These are phyloP conservation scores for Puccinia coronata DNA, from an alignment of 1,284 basidiomycete genomes.

Conservation along the genomic window DNA sequence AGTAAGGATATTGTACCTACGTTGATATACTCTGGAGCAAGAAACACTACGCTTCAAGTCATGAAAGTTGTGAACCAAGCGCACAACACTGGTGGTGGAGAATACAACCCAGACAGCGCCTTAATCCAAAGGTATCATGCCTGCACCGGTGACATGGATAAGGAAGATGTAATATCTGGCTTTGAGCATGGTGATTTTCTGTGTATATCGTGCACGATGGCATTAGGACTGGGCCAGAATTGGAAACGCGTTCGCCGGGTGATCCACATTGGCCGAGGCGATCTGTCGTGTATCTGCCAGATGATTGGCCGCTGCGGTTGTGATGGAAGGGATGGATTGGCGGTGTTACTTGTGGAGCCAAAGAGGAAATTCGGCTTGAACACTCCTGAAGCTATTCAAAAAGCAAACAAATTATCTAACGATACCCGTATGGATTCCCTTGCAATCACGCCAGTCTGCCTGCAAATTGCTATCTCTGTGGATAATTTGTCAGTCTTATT, in stretches of 20 bases:
- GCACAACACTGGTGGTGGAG: background rate
- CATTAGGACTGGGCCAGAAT: conserved; percentile 2
- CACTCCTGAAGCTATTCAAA: background rate
- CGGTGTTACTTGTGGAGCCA: background rate
- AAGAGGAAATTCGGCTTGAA: background rate
- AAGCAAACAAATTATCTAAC: background rate
- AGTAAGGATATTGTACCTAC: background rate
- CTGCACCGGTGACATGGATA: background rate
- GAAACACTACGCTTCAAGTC: background rate
- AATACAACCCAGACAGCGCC: background rate
- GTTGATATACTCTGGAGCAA: background rate
- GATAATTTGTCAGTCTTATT: background rate
- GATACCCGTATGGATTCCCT: no score
- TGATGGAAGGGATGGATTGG: background rate
- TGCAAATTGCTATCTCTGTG: background rate
- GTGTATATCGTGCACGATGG: background rate
- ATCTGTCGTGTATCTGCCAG: no score
- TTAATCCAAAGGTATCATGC: background rate
- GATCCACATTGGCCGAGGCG: no score
- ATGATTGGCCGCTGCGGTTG: no score
- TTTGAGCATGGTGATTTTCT: background rate
- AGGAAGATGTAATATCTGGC: background rate
- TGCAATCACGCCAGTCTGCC: no score
- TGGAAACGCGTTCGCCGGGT: background rate
- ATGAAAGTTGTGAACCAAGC: background rate